Conservation (phyloP, 345 rosid genomes). For the Firmiana major region DNA sequence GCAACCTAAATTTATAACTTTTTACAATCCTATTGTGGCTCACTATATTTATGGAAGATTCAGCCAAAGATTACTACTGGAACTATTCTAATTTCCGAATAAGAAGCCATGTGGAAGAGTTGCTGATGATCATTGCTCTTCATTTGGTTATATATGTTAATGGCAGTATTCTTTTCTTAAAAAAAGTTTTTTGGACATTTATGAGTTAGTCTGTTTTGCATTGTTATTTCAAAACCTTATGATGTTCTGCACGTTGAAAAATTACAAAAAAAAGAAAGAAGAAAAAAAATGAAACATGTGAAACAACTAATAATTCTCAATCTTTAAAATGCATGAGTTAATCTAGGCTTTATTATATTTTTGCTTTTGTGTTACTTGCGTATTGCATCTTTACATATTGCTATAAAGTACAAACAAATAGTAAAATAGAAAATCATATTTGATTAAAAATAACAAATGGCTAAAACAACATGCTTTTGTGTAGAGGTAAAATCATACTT, state of each 20-base stretch:
- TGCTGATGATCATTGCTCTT: neutral
- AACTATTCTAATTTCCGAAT: neutral
- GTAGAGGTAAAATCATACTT: neutral
- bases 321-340: conserved; percentile 2
- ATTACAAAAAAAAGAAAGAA: neutral
- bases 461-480: neutral
- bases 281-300: neutral
- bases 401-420: neutral
- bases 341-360: neutral
- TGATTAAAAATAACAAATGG: neutral
- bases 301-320: neutral
- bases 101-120: conserved; percentile 11
- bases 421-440: neutral
- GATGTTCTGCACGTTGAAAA: neutral
- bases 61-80: neutral
- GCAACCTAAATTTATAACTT: neutral
- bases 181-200: neutral
- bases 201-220: neutral
- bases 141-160: neutral
- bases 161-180: neutral
- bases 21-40: neutral
- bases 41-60: neutral
- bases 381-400: neutral
- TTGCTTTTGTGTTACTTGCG: neutral
- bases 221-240: neutral